Evolutionary conservation across 768 basidiomycete species (phyloP).

Genomic region (Cystofilobasidium bisporidii): DNA sequence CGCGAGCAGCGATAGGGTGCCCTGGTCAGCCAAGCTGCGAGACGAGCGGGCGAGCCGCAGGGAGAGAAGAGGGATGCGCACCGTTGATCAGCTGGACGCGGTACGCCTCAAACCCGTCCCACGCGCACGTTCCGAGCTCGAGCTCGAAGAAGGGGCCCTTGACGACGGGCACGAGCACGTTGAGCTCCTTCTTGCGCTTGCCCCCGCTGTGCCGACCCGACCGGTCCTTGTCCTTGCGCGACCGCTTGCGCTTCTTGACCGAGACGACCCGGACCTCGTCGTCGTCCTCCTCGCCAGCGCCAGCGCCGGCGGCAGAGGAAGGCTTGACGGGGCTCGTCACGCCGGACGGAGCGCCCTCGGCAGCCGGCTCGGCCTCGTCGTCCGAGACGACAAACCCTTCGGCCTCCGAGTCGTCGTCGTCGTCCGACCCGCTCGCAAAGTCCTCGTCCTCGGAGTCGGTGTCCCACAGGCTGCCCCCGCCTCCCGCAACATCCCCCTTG

Average conservation of each 20-base stretch:
- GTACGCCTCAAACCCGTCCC: slow-evolving; percentile 63
- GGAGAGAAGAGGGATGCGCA: slow-evolving; percentile 39
- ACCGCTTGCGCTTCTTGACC: slow-evolving; percentile 3
- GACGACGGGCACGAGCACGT: slow-evolving; percentile 58
- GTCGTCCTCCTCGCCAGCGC: background rate
- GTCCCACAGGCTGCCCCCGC: slow-evolving; percentile 18
- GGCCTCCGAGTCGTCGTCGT: slow-evolving; percentile 46
- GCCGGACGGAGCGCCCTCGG: slow-evolving; percentile 46
- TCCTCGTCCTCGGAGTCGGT: slow-evolving; percentile 82
- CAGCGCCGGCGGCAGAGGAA: slow-evolving; percentile 25
- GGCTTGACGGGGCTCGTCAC: slow-evolving; percentile 46
- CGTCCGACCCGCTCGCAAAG: slow-evolving; percentile 49
- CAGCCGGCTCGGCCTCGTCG: slow-evolving; percentile 60
- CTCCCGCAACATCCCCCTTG: background rate
- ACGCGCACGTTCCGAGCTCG: slow-evolving; percentile 55
- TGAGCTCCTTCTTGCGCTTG: slow-evolving; percentile 32
- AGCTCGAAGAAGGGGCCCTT: slow-evolving; percentile 79
- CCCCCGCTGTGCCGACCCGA: slow-evolving; percentile 28
- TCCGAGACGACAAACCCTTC: slow-evolving; percentile 47
- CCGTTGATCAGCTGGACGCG: slow-evolving; percentile 78
- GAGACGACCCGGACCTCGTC: background rate
- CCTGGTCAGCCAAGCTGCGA: too few relatives aligned
- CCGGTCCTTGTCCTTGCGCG: slow-evolving; percentile 6
- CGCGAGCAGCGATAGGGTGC: too few relatives aligned
- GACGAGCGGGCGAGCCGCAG: too few relatives aligned